phyloP scores from a whole-genome alignment of 2,329 filamentous ascomycete species.

The Verticillium zaregamsianum region DNA sequence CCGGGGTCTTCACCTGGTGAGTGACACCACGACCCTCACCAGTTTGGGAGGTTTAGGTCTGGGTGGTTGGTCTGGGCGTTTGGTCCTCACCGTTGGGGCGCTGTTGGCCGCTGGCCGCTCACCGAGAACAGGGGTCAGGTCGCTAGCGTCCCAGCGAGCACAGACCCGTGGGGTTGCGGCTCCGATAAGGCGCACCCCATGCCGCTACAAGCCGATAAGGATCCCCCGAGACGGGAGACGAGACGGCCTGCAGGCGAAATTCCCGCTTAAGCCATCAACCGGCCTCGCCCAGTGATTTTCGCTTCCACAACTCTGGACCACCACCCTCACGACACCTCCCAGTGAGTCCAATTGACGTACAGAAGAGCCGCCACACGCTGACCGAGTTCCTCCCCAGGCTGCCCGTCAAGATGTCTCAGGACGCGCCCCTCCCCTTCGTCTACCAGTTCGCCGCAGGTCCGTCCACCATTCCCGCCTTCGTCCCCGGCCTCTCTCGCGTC shows the following conservation, averaged over 20 bases:
- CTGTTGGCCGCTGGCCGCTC: not conserved
- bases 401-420: constrained; percentile 52
- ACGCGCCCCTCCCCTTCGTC: constrained; percentile 80
- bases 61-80: no score
- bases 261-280: constrained; percentile 4
- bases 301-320: not conserved
- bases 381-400: not conserved
- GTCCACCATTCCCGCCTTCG: constrained; percentile 28
- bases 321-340: not conserved
- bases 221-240: not conserved
- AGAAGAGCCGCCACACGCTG: not conserved
- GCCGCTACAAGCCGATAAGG: constrained; percentile 1
- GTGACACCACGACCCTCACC: no score
- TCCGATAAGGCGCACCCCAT: not conserved
- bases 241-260: not conserved
- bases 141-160: not conserved
- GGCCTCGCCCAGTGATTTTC: constrained; percentile 10
- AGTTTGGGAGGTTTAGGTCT: no score
- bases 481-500: constrained; percentile 1
- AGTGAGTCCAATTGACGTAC: not conserved
- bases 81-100: no score
- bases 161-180: not conserved
- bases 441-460: constrained; percentile 93
- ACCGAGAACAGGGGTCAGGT: not conserved
- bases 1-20: no score